Percentiles rank a stretch among this genome's conserved stretches.
These are phyloP conservation scores for Irpex sp. DNA, from an alignment of 1,284 basidiomycete genomes.

Conservation along the genomic window DNA sequence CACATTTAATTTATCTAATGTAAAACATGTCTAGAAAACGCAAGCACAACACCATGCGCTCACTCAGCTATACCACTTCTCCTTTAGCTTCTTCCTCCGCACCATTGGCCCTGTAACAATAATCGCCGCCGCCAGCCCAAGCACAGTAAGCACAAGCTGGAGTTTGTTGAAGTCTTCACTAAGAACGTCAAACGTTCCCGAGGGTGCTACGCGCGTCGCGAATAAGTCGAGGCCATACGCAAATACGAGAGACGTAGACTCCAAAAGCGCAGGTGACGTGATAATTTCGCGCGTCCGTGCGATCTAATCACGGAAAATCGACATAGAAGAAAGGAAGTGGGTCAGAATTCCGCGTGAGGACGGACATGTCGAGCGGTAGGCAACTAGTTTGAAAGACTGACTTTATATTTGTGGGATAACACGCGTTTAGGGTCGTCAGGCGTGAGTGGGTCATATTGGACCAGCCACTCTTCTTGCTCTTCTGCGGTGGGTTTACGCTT, in stretches of 20 bases:
- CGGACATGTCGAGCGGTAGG: not conserved
- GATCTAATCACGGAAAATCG: slow-evolving; percentile 40
- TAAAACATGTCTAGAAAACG: not conserved
- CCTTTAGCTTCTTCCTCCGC: slow-evolving; percentile 54
- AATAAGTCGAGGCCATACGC: slow-evolving; percentile 88
- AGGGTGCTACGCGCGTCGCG: slow-evolving; percentile 79
- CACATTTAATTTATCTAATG: not conserved
- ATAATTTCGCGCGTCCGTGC: slow-evolving; percentile 63
- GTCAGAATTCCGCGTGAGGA: not conserved
- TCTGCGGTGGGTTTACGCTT: slow-evolving; percentile 71
- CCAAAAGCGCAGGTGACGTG: slow-evolving; percentile 81
- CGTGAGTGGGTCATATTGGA: slow-evolving; percentile 82
- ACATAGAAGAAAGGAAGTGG: not conserved
- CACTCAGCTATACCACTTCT: slow-evolving; percentile 53
- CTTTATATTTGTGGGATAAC: slow-evolving; percentile 78
- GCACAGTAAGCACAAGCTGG: slow-evolving; percentile 85
- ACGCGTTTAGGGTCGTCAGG: slow-evolving; percentile 71
- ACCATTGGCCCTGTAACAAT: slow-evolving; percentile 76
- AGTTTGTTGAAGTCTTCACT: slow-evolving; percentile 91
- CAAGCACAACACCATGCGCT: not conserved
- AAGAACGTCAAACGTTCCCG: slow-evolving; percentile 91
- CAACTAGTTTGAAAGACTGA: slow-evolving; percentile 29
- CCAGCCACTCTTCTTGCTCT: slow-evolving; percentile 84
- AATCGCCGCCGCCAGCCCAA: slow-evolving; percentile 71
- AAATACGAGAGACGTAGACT: slow-evolving; percentile 90